A percentile compares a stretch with the other conserved stretches of the same genome.
Conservation (phyloP, 73 alveolate species). For the Paramecium octaurelia region DNA sequence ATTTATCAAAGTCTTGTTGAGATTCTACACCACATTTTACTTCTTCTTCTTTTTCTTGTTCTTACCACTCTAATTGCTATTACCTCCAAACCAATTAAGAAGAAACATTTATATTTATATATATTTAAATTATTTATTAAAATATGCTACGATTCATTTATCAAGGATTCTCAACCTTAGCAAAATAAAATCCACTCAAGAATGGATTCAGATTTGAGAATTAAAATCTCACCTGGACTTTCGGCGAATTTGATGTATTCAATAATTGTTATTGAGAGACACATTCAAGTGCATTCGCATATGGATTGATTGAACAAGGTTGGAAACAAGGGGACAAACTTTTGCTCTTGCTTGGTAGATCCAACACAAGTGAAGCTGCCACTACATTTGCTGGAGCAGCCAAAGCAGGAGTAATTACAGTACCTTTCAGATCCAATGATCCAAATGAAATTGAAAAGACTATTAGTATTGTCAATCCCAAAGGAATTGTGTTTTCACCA, state of each 20-base stretch:
- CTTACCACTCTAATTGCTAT: constrained; percentile 42
- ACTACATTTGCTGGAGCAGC: constrained; percentile 64
- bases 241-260: constrained; percentile 56
- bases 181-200: not conserved
- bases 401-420: constrained; percentile 61
- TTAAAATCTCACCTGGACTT: constrained; percentile 62
- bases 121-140: not conserved
- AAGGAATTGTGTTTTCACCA: constrained; percentile 59
- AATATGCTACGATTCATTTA: constrained; percentile 11
- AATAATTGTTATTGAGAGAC: not conserved
- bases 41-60: constrained; percentile 58
- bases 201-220: constrained; percentile 63
- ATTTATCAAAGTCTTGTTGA: constrained; percentile 21
- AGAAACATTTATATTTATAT: constrained; percentile 43
- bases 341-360: constrained; percentile 46
- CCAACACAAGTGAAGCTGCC: constrained; percentile 53
- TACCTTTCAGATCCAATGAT: constrained; percentile 40
- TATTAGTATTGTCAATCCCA: constrained; percentile 42
- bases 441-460: constrained; percentile 56
- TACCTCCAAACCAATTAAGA: constrained; percentile 58
- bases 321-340: constrained; percentile 64
- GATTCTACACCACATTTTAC: constrained; percentile 25
- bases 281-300: constrained; percentile 62
- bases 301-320: constrained; percentile 58
- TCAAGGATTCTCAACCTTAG: constrained; percentile 30